These are phyloP conservation scores for Metschnikowia sp. DNA, from an alignment of 805 yeast genomes.

Conservation along the genomic window DNA sequence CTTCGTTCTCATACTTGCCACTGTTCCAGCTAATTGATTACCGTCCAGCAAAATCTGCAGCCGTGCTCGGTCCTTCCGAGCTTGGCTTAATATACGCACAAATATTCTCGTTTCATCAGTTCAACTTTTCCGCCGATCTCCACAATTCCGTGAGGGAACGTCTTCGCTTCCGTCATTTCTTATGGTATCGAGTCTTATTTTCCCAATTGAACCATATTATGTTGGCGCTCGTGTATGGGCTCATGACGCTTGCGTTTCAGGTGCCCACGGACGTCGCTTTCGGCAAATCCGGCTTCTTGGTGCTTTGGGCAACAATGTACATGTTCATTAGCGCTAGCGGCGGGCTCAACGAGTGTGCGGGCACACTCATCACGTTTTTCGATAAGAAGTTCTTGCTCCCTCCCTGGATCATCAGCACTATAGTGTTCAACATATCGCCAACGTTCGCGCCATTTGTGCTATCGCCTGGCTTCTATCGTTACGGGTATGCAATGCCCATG, in stretches of 20 bases:
- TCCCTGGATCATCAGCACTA: constrained; percentile 29
- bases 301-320: constrained; percentile 31
- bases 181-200: constrained; percentile 26
- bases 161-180: constrained; percentile 24
- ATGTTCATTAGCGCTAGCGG: constrained; percentile 28
- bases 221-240: constrained; percentile 28
- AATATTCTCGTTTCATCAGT: constrained; percentile 33
- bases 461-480: constrained; percentile 29
- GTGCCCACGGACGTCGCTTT: constrained; percentile 24
- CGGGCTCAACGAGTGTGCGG: constrained; percentile 27
- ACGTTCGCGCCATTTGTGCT: constrained; percentile 34
- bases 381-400: constrained; percentile 21
- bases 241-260: constrained; percentile 31
- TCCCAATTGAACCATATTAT: constrained; percentile 30
- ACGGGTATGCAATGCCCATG: constrained; percentile 39
- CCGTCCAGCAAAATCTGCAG: constrained; percentile 20
- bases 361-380: constrained; percentile 19
- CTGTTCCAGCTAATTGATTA: constrained; percentile 21
- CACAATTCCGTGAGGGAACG: constrained; percentile 18
- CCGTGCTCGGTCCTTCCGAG: constrained; percentile 31
- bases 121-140: constrained; percentile 29
- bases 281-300: constrained; percentile 32
- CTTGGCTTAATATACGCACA: constrained; percentile 32
- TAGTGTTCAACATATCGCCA: constrained; percentile 30
- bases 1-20: constrained; percentile 22